phyloP scores from a whole-genome alignment of 129 eudicot species.

The Apium graveolens region DNA sequence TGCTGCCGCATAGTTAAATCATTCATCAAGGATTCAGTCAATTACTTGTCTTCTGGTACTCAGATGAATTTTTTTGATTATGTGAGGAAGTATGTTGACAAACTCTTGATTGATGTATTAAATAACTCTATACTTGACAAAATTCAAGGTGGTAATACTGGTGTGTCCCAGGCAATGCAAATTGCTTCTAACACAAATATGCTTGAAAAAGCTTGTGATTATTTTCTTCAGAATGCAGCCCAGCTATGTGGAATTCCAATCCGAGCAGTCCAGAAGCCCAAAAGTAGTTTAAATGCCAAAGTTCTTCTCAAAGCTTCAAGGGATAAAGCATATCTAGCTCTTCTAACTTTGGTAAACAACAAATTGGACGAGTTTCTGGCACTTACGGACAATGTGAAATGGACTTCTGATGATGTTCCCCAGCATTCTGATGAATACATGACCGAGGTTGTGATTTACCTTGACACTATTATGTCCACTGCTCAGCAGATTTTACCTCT shows the following conservation, averaged over 20 bases:
- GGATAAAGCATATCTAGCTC: slow-evolving; percentile 65
- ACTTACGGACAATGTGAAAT: slow-evolving; percentile 59
- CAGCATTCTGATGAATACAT: slow-evolving; percentile 52
- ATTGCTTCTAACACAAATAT: slow-evolving; percentile 67
- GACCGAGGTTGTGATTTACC: slow-evolving; percentile 63
- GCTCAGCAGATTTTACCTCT: slow-evolving; percentile 84
- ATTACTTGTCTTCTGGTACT: slow-evolving; percentile 71
- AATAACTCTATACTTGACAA: slow-evolving; percentile 50
- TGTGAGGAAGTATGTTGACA: slow-evolving; percentile 66
- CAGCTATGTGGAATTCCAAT: slow-evolving; percentile 71
- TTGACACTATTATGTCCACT: slow-evolving; percentile 66
- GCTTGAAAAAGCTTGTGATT: slow-evolving; percentile 80
- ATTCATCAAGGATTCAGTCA: slow-evolving; percentile 71
- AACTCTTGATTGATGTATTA: slow-evolving; percentile 64
- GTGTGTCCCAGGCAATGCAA: slow-evolving; percentile 89
- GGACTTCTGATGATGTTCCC: slow-evolving; percentile 71
- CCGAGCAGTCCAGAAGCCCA: slow-evolving; percentile 57
- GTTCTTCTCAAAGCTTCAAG: slow-evolving; percentile 60
- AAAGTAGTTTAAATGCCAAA: slow-evolving; percentile 54
- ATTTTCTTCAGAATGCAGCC: slow-evolving; percentile 75
- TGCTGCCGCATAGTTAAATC: slow-evolving; percentile 70
- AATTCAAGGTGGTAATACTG: slow-evolving; percentile 39
- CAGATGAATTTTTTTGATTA: slow-evolving; percentile 66
- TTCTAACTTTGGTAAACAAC: slow-evolving; percentile 51
- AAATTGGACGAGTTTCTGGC: slow-evolving; percentile 64